Conservation (phyloP, 169 alveolate genomes). For the Cytauxzoon felis region DNA sequence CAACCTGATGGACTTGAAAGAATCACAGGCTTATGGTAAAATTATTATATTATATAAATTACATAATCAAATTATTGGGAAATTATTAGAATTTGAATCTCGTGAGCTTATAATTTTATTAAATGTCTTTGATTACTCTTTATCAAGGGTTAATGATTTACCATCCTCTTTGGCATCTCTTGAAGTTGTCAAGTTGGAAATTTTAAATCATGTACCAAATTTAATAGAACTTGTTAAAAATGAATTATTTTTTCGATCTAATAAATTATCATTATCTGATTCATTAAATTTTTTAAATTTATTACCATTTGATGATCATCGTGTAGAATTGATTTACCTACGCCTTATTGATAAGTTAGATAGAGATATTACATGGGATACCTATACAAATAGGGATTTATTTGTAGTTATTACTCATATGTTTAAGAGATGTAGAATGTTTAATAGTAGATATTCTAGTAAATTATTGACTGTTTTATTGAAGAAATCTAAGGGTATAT, state of each 20-base stretch:
- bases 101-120: constrained; percentile 33
- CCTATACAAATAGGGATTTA: constrained; percentile 16
- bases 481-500: constrained; percentile 11
- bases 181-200: constrained; percentile 13
- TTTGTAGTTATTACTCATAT: constrained; percentile 15
- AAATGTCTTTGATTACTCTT: not conserved
- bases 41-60: constrained; percentile 37
- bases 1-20: constrained; percentile 9
- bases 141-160: not conserved
- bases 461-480: constrained; percentile 22
- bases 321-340: constrained; percentile 16
- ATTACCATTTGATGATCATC: constrained; percentile 20
- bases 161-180: no score
- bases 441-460: constrained; percentile 31
- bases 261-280: constrained; percentile 48
- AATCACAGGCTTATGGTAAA: constrained; percentile 25
- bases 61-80: constrained; percentile 39
- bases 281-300: constrained; percentile 22
- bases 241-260: constrained; percentile 32
- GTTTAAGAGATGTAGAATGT: not conserved
- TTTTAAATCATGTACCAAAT: constrained; percentile 1
- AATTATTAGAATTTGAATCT: constrained; percentile 39
- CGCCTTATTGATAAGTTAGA: constrained; percentile 34
- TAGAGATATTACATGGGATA: constrained; percentile 47
- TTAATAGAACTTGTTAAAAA: constrained; percentile 7